Conservation (phyloP, 2,329 filamentous ascomycete genomes). For the Clathrospora elynae region DNA sequence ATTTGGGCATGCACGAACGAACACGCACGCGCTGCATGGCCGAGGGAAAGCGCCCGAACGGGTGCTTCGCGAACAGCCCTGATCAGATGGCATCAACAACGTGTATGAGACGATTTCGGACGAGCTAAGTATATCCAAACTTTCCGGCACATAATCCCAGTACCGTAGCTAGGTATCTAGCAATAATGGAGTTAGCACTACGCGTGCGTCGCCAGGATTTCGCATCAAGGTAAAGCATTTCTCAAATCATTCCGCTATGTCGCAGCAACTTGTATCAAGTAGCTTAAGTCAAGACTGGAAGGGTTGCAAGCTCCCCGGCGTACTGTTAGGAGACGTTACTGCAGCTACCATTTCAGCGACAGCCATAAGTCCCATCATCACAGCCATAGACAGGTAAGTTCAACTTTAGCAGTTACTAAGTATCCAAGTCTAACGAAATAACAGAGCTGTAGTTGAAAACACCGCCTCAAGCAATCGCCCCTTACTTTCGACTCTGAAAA, state of each 20-base stretch:
- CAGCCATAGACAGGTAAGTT: conserved; percentile 37
- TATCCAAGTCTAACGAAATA: background rate
- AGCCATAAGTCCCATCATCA: conserved; percentile 31
- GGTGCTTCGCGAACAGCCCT: too few relatives aligned
- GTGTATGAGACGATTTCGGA: too few relatives aligned
- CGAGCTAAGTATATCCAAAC: too few relatives aligned
- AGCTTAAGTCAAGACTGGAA: conserved; percentile 7
- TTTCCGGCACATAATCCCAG: too few relatives aligned
- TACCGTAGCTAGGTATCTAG: too few relatives aligned
- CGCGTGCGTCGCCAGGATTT: background rate
- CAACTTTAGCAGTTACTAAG: background rate
- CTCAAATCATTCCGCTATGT: conserved; percentile 8
- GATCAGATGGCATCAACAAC: too few relatives aligned
- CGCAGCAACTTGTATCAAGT: conserved; percentile 14
- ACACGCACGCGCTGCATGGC: too few relatives aligned
- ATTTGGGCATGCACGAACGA: conserved; percentile 1
- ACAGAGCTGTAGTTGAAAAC: conserved; percentile 36
- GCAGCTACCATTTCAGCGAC: conserved; percentile 34
- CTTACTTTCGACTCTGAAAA: conserved; percentile 22
- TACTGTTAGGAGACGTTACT: conserved; percentile 31
- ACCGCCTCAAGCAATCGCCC: conserved; percentile 19
- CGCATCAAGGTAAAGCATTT: background rate
- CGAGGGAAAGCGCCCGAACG: too few relatives aligned
- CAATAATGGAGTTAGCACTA: background rate
- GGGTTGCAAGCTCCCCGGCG: conserved; percentile 10